A percentile compares a stretch with the other conserved stretches of the same genome.
Conservation (phyloP, 176 grass and related monocot species). For the Rhynchospora pubera region DNA sequence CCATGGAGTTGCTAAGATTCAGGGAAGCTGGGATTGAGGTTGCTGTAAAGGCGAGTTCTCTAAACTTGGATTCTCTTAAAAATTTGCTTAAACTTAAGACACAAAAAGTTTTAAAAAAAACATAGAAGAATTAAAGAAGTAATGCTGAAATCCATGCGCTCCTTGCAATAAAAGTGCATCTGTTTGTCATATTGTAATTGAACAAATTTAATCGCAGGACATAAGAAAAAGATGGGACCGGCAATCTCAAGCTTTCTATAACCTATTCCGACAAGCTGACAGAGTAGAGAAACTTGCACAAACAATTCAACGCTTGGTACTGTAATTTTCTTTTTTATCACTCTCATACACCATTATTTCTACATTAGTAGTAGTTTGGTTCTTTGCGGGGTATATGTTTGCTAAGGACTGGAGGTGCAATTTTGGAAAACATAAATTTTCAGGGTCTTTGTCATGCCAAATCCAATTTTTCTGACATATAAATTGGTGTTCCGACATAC, state of each 20-base stretch:
- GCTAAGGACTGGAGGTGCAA: not conserved
- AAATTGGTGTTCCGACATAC: not conserved
- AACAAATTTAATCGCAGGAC: slow-evolving; percentile 41
- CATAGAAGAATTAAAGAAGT: not conserved
- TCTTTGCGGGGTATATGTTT: not conserved
- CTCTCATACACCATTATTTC: not conserved
- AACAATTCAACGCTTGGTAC: slow-evolving; percentile 82
- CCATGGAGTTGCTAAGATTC: slow-evolving; percentile 83
- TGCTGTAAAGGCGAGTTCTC: slow-evolving; percentile 63
- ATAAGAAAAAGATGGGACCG: slow-evolving; percentile 92
- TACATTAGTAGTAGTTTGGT: not conserved
- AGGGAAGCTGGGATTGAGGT: slow-evolving; percentile 96
- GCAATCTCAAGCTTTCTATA: slow-evolving; percentile 91
- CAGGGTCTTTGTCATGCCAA: not conserved
- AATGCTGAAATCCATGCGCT: not conserved
- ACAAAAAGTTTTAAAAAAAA: not conserved
- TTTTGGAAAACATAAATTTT: not conserved
- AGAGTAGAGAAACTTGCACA: slow-evolving; percentile 94
- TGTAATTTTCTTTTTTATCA: not conserved
- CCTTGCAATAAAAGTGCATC: not conserved
- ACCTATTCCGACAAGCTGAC: slow-evolving; percentile 90
- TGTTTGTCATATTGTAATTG: not conserved
- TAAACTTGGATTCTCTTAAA: slow-evolving; percentile 5
- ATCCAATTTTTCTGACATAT: not conserved
- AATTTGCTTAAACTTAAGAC: not conserved